Percentiles rank a stretch among this genome's conserved stretches.
These are phyloP conservation scores for Solanum neorickii DNA, from an alignment of 257 asterid genomes.

Conservation along the genomic window DNA sequence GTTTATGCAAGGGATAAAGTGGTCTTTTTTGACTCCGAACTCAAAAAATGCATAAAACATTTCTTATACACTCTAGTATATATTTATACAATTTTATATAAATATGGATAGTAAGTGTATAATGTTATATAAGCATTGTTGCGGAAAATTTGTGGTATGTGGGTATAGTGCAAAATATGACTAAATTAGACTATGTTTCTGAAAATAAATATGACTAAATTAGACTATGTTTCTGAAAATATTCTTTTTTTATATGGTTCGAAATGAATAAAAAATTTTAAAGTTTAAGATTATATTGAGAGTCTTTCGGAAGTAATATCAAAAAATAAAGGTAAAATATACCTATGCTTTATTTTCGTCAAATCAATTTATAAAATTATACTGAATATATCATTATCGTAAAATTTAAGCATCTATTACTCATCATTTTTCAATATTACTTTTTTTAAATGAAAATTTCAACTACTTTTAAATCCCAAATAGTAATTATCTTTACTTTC, in stretches of 20 bases:
- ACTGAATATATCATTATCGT: background rate
- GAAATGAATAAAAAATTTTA: background rate
- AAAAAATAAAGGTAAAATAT: background rate
- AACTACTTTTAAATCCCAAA: background rate
- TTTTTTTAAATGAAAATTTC: background rate
- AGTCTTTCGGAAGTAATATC: background rate
- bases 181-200: background rate
- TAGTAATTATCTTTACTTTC: background rate
- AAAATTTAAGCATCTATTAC: background rate
- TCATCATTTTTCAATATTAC: background rate
- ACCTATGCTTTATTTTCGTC: rapidly evolving
- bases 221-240: background rate
- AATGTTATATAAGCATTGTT: background rate
- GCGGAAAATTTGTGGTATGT: background rate
- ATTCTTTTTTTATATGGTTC: background rate
- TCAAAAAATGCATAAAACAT: no score
- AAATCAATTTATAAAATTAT: background rate
- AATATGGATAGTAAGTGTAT: background rate
- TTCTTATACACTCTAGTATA: no score
- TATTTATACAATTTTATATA: no score
- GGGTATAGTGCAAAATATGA: background rate
- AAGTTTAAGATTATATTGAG: background rate
- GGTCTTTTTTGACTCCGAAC: background rate
- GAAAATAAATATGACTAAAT: background rate
- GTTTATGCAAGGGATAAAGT: background rate